A percentile compares a stretch with the other conserved stretches of the same genome.
These are phyloP conservation scores for Fomitopsis pulvina DNA, from an alignment of 768 basidiomycete species.

Conservation along the genomic window DNA sequence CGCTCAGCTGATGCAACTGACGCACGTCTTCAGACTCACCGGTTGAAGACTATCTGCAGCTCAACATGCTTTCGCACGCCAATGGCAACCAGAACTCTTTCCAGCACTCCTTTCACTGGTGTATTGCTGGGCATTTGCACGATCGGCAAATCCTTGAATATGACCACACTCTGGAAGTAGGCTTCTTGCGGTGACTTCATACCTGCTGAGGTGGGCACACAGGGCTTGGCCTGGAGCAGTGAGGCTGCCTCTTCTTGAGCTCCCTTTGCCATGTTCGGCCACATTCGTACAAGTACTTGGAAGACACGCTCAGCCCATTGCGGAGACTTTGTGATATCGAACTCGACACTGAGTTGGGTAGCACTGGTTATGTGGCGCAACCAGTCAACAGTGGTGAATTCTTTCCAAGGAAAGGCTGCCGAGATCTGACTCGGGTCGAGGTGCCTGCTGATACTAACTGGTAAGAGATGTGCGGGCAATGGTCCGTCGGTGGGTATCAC, in stretches of 20 bases:
- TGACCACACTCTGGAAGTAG: constrained; percentile 80
- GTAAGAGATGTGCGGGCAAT: constrained; percentile 67
- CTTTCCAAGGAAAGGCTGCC: constrained; percentile 67
- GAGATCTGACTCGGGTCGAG: constrained; percentile 46
- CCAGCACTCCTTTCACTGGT: constrained; percentile 60
- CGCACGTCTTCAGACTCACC: constrained; percentile 36
- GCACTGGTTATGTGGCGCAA: constrained; percentile 54
- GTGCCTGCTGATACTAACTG: constrained; percentile 53
- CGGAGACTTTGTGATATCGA: constrained; percentile 59
- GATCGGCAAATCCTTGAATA: constrained; percentile 87
- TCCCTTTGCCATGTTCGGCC: constrained; percentile 54
- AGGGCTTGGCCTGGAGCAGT: constrained; percentile 37
- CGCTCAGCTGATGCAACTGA: not conserved
- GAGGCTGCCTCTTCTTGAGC: constrained; percentile 35
- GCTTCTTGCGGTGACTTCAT: constrained; percentile 64
- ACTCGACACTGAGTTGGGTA: constrained; percentile 35
- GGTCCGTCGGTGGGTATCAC: constrained; percentile 71
- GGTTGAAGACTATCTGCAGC: constrained; percentile 86
- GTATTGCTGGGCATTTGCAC: constrained; percentile 63
- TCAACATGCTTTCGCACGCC: constrained; percentile 92
- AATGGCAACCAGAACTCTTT: constrained; percentile 62
- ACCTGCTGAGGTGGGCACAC: constrained; percentile 55
- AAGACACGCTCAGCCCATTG: constrained; percentile 81
- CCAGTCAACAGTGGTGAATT: constrained; percentile 75
- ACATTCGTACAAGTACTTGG: constrained; percentile 55